Percentiles rank a stretch among this genome's conserved stretches.
These are phyloP conservation scores for Colletotrichum musicola DNA, from an alignment of 2,329 filamentous ascomycete species.

Conservation along the genomic window DNA sequence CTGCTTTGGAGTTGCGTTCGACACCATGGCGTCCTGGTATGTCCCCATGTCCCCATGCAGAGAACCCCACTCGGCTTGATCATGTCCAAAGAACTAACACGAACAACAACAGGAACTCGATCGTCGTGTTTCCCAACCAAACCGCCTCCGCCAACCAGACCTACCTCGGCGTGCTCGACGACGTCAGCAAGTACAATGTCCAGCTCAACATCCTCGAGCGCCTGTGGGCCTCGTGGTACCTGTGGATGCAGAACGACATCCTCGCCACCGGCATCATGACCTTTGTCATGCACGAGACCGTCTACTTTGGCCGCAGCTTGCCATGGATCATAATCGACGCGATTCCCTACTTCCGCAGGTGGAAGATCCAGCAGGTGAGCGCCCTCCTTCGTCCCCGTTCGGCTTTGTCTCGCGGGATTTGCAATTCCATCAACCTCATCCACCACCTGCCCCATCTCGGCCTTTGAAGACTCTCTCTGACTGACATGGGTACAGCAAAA, in stretches of 20 bases:
- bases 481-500: slow-evolving; percentile 66
- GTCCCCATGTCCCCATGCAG: neutral
- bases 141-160: slow-evolving; percentile 60
- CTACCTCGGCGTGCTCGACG: slow-evolving; percentile 71
- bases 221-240: slow-evolving; percentile 95
- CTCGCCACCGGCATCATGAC: slow-evolving; percentile 98
- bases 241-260: slow-evolving; percentile 97
- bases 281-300: slow-evolving; percentile 91
- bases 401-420: neutral
- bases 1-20: neutral
- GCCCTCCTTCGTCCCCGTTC: neutral
- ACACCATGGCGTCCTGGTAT: slow-evolving; percentile 34
- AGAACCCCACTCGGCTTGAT: neutral
- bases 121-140: slow-evolving; percentile 56
- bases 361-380: slow-evolving; percentile 91
- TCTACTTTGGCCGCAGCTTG: slow-evolving; percentile 93
- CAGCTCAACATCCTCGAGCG: slow-evolving; percentile 88
- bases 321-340: slow-evolving; percentile 94
- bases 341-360: slow-evolving; percentile 91
- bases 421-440: neutral
- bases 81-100: slow-evolving; percentile 21
- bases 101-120: slow-evolving; percentile 60
- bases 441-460: neutral
- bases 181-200: slow-evolving; percentile 80
- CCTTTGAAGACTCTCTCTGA: neutral